Conservation (phyloP, 2,329 filamentous ascomycete genomes). For the Pseudonectria buxi region DNA sequence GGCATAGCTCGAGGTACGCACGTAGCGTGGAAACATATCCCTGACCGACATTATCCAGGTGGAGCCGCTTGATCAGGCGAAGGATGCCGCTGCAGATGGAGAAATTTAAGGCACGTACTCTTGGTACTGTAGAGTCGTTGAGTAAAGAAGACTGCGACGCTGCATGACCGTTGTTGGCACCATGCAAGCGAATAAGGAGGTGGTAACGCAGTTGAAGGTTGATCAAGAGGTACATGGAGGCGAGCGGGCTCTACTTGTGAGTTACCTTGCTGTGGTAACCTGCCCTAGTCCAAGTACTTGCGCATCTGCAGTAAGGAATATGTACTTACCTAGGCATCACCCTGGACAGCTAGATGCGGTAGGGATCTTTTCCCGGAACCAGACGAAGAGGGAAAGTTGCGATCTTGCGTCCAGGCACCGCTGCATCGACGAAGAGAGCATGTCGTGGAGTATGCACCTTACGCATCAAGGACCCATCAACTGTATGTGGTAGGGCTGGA, state of each 20-base stretch:
- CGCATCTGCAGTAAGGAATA: too few relatives aligned
- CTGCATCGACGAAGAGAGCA: constrained; percentile 6
- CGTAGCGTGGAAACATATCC: constrained; percentile 20
- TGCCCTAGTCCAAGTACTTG: too few relatives aligned
- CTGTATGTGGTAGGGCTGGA: constrained; percentile 19
- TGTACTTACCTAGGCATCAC: too few relatives aligned
- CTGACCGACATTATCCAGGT: constrained; percentile 26
- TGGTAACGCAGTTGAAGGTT: constrained; percentile 8
- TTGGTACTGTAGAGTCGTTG: constrained; percentile 21
- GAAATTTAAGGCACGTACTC: constrained; percentile 26
- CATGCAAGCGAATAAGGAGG: constrained; percentile 9
- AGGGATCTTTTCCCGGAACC: constrained; percentile 12
- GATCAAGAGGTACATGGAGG: constrained; percentile 8
- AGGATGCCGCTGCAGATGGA: constrained; percentile 24
- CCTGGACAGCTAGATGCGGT: constrained; percentile 1
- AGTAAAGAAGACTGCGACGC: constrained; percentile 13
- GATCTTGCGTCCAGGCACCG: constrained; percentile 9
- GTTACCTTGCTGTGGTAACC: too few relatives aligned
- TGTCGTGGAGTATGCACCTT: constrained; percentile 8
- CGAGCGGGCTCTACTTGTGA: too few relatives aligned
- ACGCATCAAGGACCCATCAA: constrained; percentile 8
- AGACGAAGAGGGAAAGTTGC: constrained; percentile 5
- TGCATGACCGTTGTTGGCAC: constrained; percentile 17
- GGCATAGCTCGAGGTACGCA: constrained; percentile 1
- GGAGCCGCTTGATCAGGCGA: constrained; percentile 19